phyloP scores from a whole-genome alignment of 176 grass and related monocot genomes.

The Cenchrus americanus region DNA sequence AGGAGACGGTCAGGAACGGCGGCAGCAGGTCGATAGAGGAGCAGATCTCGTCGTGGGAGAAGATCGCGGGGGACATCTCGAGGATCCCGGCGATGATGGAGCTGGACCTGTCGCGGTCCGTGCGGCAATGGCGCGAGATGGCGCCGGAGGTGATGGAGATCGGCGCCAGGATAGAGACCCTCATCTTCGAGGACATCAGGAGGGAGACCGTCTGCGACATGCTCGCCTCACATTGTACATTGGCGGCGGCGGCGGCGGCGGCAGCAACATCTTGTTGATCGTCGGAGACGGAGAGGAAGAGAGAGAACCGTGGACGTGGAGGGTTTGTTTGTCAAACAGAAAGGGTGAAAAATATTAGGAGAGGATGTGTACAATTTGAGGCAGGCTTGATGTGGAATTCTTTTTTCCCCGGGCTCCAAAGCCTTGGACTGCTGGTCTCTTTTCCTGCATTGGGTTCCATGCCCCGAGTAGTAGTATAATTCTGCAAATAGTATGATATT shows the following conservation, averaged over 20 bases:
- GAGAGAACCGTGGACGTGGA: neutral
- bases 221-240: constrained; percentile 66
- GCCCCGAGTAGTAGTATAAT: constrained; percentile 10
- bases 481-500: constrained; percentile 16
- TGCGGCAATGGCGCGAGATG: constrained; percentile 56
- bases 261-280: constrained; percentile 51
- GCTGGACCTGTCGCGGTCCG: constrained; percentile 52
- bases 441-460: constrained; percentile 35
- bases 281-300: neutral
- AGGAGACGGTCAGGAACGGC: constrained; percentile 28
- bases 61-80: constrained; percentile 58
- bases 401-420: constrained; percentile 34
- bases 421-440: constrained; percentile 32
- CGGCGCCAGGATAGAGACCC: constrained; percentile 68
- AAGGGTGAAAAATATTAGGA: neutral
- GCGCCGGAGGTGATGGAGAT: constrained; percentile 52
- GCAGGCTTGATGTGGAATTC: constrained; percentile 41
- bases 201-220: constrained; percentile 68
- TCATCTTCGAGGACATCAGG: constrained; percentile 91
- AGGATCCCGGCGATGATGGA: constrained; percentile 66
- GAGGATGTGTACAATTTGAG: constrained; percentile 42
- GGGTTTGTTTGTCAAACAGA: neutral
- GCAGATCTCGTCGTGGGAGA: constrained; percentile 70
- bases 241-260: constrained; percentile 6
- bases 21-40: constrained; percentile 41